Base-by-base conservation (phyloP, 2,329 filamentous ascomycete genomes). In the Stagonosporopsis chrysanthemi region DNA sequence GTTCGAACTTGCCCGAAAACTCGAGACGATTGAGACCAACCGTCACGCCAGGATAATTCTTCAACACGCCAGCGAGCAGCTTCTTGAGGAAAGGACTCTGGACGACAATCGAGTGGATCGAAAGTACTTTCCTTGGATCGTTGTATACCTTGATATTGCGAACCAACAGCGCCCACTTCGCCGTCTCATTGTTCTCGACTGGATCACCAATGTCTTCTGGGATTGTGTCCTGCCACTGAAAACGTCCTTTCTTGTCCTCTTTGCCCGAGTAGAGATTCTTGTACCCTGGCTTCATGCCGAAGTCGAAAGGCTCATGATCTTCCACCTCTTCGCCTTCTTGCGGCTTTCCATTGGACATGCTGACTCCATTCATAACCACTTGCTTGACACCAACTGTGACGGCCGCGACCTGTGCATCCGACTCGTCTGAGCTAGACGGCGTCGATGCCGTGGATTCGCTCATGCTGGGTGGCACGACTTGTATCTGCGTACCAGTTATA, bases 41-140 rank as follows among this genome's bases (percentile, higher is more conserved):
- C 2, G 84, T 84, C 28, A 90, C 78, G 1, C 87, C 86, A 0
- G 84, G 83, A 57, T 88, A 89, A 8, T 79, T 83, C 1, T 79
- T 74, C 22, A 89, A 78, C 7, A 88, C 79, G 11, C 82, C 78
- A 9, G 77, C 77, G 0, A 90, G 78, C 4, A 84, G 80, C 2
- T 78, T 77, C 73, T 87, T 88, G 40, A 90, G 75, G 51, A 82
- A 78, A 1, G 86, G 84, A 19, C 83, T 87, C 71, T 90, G 87
- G 6, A 90, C 76, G 41, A 88, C 80, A 56, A 90, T 83, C 43
- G 84, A 87, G 65, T 89, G 81, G 23, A 88, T 80, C 51, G 83
- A 77, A 29, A 88, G 81, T 42, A 83, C 84, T 70, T 87, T 88
- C 53, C 83, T 81, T 24, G 84, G 83, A 66, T 88, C 82, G 19